phyloP scores from a whole-genome alignment of 345 rosid genomes.

The Bruguiera parviflora region DNA sequence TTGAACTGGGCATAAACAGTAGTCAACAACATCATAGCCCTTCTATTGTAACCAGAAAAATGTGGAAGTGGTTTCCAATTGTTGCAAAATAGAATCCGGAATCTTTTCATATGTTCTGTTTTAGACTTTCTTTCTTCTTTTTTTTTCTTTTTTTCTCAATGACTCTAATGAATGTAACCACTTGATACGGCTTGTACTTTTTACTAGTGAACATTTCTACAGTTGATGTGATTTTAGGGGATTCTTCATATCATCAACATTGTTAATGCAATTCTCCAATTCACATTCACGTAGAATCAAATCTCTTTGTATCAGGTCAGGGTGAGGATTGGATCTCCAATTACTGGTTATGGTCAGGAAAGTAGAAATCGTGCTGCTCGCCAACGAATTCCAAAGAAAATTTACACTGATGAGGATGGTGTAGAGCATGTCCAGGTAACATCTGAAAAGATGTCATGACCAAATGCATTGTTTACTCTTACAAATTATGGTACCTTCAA shows the following conservation, averaged over 20 bases:
- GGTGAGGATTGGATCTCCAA: slow-evolving; percentile 93
- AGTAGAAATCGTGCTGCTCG: slow-evolving; percentile 95
- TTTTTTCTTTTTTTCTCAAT: too few species aligned
- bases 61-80: too few species aligned
- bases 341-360: slow-evolving; percentile 96
- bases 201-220: too few species aligned
- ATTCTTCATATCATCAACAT: background rate
- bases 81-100: too few species aligned
- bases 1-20: too few species aligned
- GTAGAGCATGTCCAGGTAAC: slow-evolving; percentile 87
- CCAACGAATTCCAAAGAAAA: slow-evolving; percentile 77
- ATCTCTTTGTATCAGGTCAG: slow-evolving; percentile 55
- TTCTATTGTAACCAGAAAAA: too few species aligned
- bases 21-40: too few species aligned
- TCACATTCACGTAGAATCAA: slow-evolving; percentile 8
- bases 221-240: background rate
- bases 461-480: background rate
- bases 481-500: background rate
- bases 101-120: too few species aligned
- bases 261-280: slow-evolving; percentile 2
- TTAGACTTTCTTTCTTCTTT: too few species aligned
- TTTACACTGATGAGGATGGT: slow-evolving; percentile 89
- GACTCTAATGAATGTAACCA: too few species aligned
- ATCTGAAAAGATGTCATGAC: background rate
- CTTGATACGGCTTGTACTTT: too few species aligned